phyloP scores from a whole-genome alignment of 495 filamentous ascomycete species.

The Tetracladium marchalianum region DNA sequence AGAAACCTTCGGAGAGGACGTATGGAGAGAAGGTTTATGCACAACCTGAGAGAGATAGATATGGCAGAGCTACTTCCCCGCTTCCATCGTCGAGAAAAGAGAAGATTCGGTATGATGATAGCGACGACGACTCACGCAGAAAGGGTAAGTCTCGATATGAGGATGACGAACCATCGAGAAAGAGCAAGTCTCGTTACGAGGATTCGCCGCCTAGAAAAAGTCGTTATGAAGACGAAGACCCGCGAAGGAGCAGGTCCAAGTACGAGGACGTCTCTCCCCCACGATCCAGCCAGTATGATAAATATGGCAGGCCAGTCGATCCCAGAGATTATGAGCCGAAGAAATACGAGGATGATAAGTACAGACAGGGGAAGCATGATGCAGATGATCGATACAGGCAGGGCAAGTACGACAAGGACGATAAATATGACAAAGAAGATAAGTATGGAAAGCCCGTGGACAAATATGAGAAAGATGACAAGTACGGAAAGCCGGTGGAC shows the following conservation, averaged over 20 bases:
- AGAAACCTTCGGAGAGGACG: slow-evolving; percentile 7
- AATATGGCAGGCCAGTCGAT: neutral
- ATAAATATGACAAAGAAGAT: slow-evolving; percentile 1
- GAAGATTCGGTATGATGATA: slow-evolving; percentile 1
- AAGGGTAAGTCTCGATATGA: too few relatives aligned
- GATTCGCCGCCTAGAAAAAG: slow-evolving; percentile 11
- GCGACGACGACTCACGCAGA: too few relatives aligned
- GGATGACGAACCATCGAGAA: too few relatives aligned
- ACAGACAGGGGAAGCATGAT: slow-evolving; percentile 3
- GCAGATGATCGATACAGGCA: too few relatives aligned
- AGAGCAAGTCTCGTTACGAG: too few relatives aligned
- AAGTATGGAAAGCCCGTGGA: slow-evolving; percentile 1
- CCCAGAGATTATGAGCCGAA: neutral
- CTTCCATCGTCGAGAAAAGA: neutral
- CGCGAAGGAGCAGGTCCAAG: too few relatives aligned
- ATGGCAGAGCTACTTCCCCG: slow-evolving; percentile 1
- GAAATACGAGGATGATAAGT: slow-evolving; percentile 6
- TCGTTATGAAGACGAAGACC: slow-evolving; percentile 9
- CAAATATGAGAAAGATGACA: slow-evolving; percentile 2
- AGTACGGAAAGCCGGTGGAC: neutral
- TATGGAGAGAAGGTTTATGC: slow-evolving; percentile 11
- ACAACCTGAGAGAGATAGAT: slow-evolving; percentile 9
- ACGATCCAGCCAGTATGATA: slow-evolving; percentile 11
- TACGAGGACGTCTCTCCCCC: slow-evolving; percentile 7
- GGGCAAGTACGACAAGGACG: too few relatives aligned